phyloP scores from a whole-genome alignment of 2,329 filamentous ascomycete species.

The Aspergillus amoenus region DNA sequence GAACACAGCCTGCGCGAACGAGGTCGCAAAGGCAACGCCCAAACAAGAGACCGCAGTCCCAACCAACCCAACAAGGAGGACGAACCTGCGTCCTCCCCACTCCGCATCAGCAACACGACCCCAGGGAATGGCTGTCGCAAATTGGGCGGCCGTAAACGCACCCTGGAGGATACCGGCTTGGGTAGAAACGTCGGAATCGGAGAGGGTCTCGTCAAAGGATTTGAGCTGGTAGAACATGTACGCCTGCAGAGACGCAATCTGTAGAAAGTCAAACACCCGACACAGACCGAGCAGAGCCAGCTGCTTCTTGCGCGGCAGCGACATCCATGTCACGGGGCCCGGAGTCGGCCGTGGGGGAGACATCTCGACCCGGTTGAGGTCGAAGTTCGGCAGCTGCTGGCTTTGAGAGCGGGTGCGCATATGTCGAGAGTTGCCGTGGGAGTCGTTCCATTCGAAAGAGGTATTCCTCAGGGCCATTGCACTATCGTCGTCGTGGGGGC shows the following conservation, averaged over 20 bases:
- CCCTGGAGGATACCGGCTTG: slow-evolving; percentile 76
- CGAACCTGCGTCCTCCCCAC: slow-evolving; percentile 69
- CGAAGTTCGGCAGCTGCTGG: slow-evolving; percentile 22
- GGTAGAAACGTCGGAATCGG: slow-evolving; percentile 63
- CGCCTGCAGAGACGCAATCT: slow-evolving; percentile 47
- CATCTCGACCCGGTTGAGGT: slow-evolving; percentile 15
- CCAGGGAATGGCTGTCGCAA: slow-evolving; percentile 79
- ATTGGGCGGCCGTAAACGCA: slow-evolving; percentile 76
- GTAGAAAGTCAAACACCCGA: slow-evolving; percentile 42
- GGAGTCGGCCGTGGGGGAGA: slow-evolving; percentile 21
- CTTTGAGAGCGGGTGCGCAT: slow-evolving; percentile 33
- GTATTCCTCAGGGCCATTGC: slow-evolving; percentile 31
- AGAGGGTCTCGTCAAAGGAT: slow-evolving; percentile 63
- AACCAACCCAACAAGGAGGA: slow-evolving; percentile 71
- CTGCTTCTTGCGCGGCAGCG: slow-evolving; percentile 39
- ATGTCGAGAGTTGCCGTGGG: slow-evolving; percentile 16
- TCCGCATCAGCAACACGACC: slow-evolving; percentile 66
- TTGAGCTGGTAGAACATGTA: slow-evolving; percentile 86
- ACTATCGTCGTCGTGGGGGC: slow-evolving; percentile 23
- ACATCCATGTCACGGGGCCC: slow-evolving; percentile 40
- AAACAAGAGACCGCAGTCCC: slow-evolving; percentile 67
- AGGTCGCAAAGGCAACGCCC: slow-evolving; percentile 67
- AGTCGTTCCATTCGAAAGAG: slow-evolving; percentile 28
- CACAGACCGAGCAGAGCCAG: slow-evolving; percentile 38
- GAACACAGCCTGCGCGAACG: slow-evolving; percentile 62